Evolutionary conservation across 345 rosid species (phyloP), one percentile per base, ranked within the genome.

Genomic region (Hibiscus trionum): DNA sequence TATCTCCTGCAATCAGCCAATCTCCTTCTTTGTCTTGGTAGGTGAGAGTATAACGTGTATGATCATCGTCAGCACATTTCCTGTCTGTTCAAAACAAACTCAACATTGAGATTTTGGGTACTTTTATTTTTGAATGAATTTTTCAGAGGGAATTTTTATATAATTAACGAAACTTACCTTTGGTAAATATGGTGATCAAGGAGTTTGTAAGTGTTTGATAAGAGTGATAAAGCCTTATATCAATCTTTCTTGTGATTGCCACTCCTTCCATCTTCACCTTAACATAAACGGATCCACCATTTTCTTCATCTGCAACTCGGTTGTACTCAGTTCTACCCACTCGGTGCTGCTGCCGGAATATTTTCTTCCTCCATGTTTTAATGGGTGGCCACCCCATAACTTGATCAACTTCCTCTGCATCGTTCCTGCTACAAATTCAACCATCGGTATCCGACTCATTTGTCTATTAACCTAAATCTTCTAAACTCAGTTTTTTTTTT

Each of bases 241-340:
- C 77, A 71, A 90, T 74, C 74, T 88, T 90, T 67, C 93, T 87
- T 75, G 84, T 69, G 68, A 90, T 88, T 47, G 85, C 80, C 16
- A 81, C 85, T 35, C 93, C 96, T 73, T 88, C 88, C 96, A 90
- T 90, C 82, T 88, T 87, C 73, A 90, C 93, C 75, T 90, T 88
- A 11, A 90, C 90, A 75, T 75, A 84, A 78, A 55, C 81, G 66
- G 90, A 73, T 61, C 81, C 69, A 10, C 74, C 44, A 27, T 67
- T 67, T 27, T 52, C 80, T 66, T 35, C 60, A 24, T 46, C 49
- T 52, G 44, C 33, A n/a, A 42, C 66, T 77, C 64, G 62, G 42
- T 66, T 74, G 16, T 62, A 53, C 26, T 49, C 50, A 4, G 14
- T 46, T 61, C 73, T 64, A 3, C 72, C 76, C n/a, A 24, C 72